phyloP scores from a whole-genome alignment of 306 rosid species.

The Cajanus cajan region DNA sequence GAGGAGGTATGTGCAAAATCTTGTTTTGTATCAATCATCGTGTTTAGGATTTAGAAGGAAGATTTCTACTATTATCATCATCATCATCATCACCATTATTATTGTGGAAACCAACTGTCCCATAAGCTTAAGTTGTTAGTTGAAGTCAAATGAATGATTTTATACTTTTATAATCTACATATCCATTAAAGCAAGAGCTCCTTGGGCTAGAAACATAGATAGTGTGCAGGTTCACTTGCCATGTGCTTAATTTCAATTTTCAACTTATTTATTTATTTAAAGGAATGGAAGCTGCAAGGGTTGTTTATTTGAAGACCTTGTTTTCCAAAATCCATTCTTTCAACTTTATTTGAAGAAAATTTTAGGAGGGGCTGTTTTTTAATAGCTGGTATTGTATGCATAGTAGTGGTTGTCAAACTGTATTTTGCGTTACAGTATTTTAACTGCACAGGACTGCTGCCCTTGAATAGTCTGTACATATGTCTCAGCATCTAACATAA shows the following conservation, averaged over 20 bases:
- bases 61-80: background rate
- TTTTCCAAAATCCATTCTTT: background rate
- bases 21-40: background rate
- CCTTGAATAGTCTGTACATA: background rate
- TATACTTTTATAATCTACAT: background rate
- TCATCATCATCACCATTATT: background rate
- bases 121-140: background rate
- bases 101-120: background rate
- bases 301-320: background rate
- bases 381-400: background rate
- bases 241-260: background rate
- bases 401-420: background rate
- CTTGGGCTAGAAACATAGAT: background rate
- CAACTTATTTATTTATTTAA: background rate
- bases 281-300: background rate
- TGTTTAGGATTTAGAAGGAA: slow-evolving; percentile 18
- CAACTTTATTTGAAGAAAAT: background rate
- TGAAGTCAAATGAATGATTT: slow-evolving; percentile 20
- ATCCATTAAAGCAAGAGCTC: background rate
- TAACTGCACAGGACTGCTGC: background rate
- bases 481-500: background rate
- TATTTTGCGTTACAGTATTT: background rate
- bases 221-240: background rate
- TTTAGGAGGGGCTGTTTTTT: background rate
- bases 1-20: slow-evolving; percentile 46